Conservation (phyloP, 2,329 filamentous ascomycete species). For the Aaosphaeria pasadenensis region DNA sequence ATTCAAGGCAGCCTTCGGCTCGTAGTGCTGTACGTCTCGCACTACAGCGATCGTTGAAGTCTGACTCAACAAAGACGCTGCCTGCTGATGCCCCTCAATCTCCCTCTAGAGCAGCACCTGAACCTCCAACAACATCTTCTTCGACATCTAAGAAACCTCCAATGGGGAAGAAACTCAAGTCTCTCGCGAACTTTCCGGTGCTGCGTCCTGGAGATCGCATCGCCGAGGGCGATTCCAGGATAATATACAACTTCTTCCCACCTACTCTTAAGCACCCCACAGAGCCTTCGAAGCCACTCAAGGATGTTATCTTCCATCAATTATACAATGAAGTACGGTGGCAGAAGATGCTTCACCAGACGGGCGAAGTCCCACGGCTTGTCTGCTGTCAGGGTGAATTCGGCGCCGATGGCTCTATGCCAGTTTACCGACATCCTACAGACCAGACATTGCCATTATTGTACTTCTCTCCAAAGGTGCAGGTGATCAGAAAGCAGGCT, state of each 20-base stretch:
- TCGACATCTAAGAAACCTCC: not conserved
- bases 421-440: conserved; percentile 91
- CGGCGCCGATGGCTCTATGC: conserved; percentile 67
- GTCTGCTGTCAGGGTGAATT: conserved; percentile 84
- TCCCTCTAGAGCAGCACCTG: conserved; percentile 1
- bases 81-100: conserved; percentile 6
- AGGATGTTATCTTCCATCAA: conserved; percentile 63
- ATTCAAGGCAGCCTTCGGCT: conserved; percentile 17
- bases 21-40: conserved; percentile 20
- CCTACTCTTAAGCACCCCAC: conserved; percentile 18
- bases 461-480: conserved; percentile 71
- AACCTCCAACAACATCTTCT: not conserved
- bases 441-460: conserved; percentile 80
- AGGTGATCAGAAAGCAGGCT: conserved; percentile 63
- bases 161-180: conserved; percentile 33
- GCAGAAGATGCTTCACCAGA: conserved; percentile 90
- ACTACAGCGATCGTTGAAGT: conserved; percentile 20
- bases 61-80: conserved; percentile 16
- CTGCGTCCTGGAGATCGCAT: conserved; percentile 55
- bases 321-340: conserved; percentile 76
- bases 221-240: conserved; percentile 76
- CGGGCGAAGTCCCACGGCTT: conserved; percentile 85
- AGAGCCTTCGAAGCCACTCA: conserved; percentile 40
- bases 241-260: conserved; percentile 70
- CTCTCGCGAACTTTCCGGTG: conserved; percentile 36